A percentile compares a stretch with the other conserved stretches of the same genome.
Evolutionary conservation across 805 yeast species (phyloP).

Genomic region (Spathaspora sp.): DNA sequence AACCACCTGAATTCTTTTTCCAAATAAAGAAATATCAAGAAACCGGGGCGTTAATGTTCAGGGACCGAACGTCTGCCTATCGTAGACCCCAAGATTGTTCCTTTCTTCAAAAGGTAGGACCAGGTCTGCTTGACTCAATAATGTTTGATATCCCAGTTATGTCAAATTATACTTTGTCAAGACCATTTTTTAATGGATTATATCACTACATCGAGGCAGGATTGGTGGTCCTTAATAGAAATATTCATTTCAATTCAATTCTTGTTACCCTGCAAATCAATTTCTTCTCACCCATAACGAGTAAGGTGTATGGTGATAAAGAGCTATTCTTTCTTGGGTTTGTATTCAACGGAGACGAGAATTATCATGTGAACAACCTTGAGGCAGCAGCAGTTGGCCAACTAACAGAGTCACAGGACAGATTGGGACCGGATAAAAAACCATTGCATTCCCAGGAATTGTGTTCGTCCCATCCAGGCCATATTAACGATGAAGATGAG

Average conservation of each 20-base stretch:
- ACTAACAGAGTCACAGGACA: slow-evolving; percentile 24
- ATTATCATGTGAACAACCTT: slow-evolving; percentile 19
- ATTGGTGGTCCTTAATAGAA: slow-evolving; percentile 38
- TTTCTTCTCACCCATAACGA: slow-evolving; percentile 17
- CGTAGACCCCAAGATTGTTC: slow-evolving; percentile 29
- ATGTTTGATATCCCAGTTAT: slow-evolving; percentile 25
- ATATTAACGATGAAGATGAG: slow-evolving; percentile 44
- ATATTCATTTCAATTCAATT: slow-evolving; percentile 46
- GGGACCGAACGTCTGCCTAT: slow-evolving; percentile 20
- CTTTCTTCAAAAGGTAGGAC: slow-evolving; percentile 45
- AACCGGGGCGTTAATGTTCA: slow-evolving; percentile 33
- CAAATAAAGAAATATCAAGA: slow-evolving; percentile 23
- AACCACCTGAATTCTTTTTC: slow-evolving; percentile 25
- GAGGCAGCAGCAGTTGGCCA: slow-evolving; percentile 25
- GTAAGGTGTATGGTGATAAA: slow-evolving; percentile 24
- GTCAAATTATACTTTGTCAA: slow-evolving; percentile 23
- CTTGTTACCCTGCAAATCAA: slow-evolving; percentile 25
- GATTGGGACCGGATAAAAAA: slow-evolving; percentile 12
- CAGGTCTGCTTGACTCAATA: slow-evolving; percentile 22
- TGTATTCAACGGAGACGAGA: slow-evolving; percentile 23
- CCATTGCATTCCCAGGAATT: slow-evolving; percentile 37
- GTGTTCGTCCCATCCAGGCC: slow-evolving; percentile 63
- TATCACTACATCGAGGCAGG: slow-evolving; percentile 40
- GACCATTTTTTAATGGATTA: slow-evolving; percentile 33
- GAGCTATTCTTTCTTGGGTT: slow-evolving; percentile 28